These are phyloP conservation scores for Clitopilus passeckerianus DNA, from an alignment of 768 basidiomycete species.

Conservation along the genomic window DNA sequence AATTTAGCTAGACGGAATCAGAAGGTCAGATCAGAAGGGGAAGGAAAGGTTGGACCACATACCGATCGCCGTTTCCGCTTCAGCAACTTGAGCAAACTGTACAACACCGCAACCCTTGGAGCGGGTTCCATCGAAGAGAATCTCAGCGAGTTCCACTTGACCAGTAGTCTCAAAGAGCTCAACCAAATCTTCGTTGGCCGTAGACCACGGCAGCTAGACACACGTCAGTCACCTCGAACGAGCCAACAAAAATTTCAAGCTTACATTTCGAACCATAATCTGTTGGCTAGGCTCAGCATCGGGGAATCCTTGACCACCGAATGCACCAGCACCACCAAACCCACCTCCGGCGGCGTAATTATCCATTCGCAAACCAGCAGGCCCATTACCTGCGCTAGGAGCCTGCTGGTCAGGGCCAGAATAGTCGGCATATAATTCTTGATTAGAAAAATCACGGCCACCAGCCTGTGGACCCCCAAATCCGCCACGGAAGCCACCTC, in stretches of 20 bases:
- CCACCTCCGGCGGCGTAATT: slow-evolving; percentile 29
- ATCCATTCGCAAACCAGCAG: slow-evolving; percentile 31
- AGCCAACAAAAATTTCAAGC: slow-evolving; percentile 26
- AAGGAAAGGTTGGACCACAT: slow-evolving; percentile 13
- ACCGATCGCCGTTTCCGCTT: slow-evolving; percentile 95
- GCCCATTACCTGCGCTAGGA: slow-evolving; percentile 28
- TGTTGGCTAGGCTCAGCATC: slow-evolving; percentile 90
- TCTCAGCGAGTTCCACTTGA: slow-evolving; percentile 91
- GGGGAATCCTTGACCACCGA: slow-evolving; percentile 30
- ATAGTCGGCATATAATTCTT: slow-evolving; percentile 91
- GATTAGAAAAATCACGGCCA: slow-evolving; percentile 77
- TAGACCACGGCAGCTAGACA: slow-evolving; percentile 91
- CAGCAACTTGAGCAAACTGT: slow-evolving; percentile 81
- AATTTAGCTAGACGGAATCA: slow-evolving; percentile 66
- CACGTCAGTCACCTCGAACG: not conserved
- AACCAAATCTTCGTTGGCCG: slow-evolving; percentile 96
- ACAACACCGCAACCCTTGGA: slow-evolving; percentile 96
- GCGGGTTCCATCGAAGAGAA: slow-evolving; percentile 86
- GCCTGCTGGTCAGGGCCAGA: slow-evolving; percentile 76
- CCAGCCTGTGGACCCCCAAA: slow-evolving; percentile 48
- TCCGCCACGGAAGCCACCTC: slow-evolving; percentile 53
- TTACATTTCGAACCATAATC: slow-evolving; percentile 96
- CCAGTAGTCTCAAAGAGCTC: slow-evolving; percentile 98
- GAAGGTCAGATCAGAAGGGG: slow-evolving; percentile 3
- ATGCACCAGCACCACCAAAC: slow-evolving; percentile 28